A percentile compares a stretch with the other conserved stretches of the same genome.
Evolutionary conservation across 2,329 filamentous ascomycete genomes (phyloP).

Genomic region (Arthrobotrys musiformis): DNA sequence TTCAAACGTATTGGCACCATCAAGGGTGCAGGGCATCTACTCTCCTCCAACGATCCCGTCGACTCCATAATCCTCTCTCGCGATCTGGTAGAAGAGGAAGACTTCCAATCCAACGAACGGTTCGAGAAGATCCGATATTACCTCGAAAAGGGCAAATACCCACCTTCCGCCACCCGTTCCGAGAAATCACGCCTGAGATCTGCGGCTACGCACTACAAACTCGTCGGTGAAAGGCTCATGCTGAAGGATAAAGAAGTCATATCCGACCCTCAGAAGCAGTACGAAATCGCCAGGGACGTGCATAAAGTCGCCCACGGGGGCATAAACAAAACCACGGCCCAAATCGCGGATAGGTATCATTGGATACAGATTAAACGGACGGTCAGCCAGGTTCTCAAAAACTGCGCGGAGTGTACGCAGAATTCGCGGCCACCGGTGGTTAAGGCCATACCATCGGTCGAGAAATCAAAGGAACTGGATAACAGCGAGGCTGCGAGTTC

Average conservation of each 20-base stretch:
- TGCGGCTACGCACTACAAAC: conserved; percentile 92
- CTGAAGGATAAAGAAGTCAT: conserved; percentile 98
- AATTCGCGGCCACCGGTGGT: conserved; percentile 69
- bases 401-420: conserved; percentile 90
- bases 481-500: neutral
- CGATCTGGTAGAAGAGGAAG: conserved; percentile 69
- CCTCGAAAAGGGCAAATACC: conserved; percentile 92
- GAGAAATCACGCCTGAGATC: conserved; percentile 95
- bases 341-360: conserved; percentile 92
- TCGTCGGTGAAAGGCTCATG: conserved; percentile 85
- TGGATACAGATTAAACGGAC: conserved; percentile 99
- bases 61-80: conserved; percentile 72
- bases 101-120: conserved; percentile 81
- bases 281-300: conserved; percentile 82
- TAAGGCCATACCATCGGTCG: conserved; percentile 25
- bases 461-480: conserved; percentile 27
- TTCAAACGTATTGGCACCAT: conserved; percentile 78
- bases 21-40: conserved; percentile 68
- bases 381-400: conserved; percentile 91
- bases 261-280: conserved; percentile 86
- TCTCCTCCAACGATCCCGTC: conserved; percentile 67
- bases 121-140: conserved; percentile 99
- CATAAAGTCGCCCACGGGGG: conserved; percentile 84
- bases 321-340: conserved; percentile 97
- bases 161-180: conserved; percentile 88